Evolutionary conservation across 1,284 basidiomycete genomes (phyloP), one percentile per base, ranked within the genome.

Genomic region (Leccinum fallax): DNA sequence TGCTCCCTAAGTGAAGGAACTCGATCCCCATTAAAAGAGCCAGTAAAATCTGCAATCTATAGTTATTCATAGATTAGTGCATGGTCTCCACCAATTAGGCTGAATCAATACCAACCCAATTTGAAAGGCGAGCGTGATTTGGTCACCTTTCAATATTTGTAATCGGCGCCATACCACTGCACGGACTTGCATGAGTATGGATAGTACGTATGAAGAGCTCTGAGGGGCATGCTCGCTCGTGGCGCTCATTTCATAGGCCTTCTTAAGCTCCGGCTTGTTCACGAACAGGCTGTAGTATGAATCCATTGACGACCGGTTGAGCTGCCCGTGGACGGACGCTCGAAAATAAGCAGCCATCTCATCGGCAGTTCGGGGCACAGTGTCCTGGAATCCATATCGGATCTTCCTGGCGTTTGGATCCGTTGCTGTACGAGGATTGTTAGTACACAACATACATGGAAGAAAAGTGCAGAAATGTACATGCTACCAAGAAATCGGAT

Each of bases 11-110:
- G 2, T 83, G 79, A 64, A 88, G 80, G 79, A 92, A 96, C 34
- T 90, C 82, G 0, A 88, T 91, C 11, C 93, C 93, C 59, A 88
- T 81, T 65, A 93, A 88, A 60, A 93, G 67, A 3, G 80, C 87
- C 71, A 91, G 87, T 52, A 87, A 70, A 10, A 34, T 34, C 11
- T 34, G 32, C 11, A 34, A 34, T 34, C 69, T 73, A n/a, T 19
- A 36, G 7, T 55, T 9, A 0, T 32, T 26, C 10, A 11, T 1
- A 57, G 11, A 40, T 66, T 19, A 51, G 10, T 34, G 24, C 21
- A 49, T 7, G 67, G 32, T 54, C 54, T 5, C 21, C 53, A 19
- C 30, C 24, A 24, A 19, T 7, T 2, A 8, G 40, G 24, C 15
- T 3, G 32, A 52, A 10, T 21, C 9, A 56, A 57, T 40, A 66